Percentiles rank a stretch among this genome's conserved stretches.
Evolutionary conservation across 2,329 filamentous ascomycete genomes (phyloP).

Genomic region (Colletotrichum cuscutae): DNA sequence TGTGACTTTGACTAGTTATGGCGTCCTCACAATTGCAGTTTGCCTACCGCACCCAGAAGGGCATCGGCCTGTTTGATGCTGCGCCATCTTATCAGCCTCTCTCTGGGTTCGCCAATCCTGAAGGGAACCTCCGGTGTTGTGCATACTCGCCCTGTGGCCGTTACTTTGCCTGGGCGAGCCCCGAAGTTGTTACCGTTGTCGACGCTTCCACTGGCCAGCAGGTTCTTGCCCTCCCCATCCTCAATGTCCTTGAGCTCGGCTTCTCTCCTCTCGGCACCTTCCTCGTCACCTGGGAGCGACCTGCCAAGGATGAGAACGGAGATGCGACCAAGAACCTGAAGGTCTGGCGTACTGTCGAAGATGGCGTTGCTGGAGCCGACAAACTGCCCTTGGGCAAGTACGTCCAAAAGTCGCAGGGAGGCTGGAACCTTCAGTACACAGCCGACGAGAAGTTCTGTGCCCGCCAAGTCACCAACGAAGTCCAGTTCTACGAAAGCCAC

Average conservation of each 20-base stretch:
- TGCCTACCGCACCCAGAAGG: slow-evolving; percentile 97
- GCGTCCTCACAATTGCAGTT: slow-evolving; percentile 91
- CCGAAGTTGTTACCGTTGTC: slow-evolving; percentile 85
- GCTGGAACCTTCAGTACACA: slow-evolving; percentile 98
- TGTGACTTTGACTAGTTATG: slow-evolving; percentile 96
- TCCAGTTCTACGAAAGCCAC: slow-evolving; percentile 94
- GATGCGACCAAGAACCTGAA: slow-evolving; percentile 97
- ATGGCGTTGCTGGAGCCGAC: slow-evolving; percentile 67
- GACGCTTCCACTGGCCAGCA: slow-evolving; percentile 82
- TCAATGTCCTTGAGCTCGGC: slow-evolving; percentile 91
- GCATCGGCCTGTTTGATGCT: slow-evolving; percentile 92
- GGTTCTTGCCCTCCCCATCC: slow-evolving; percentile 78
- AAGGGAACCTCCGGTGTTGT: slow-evolving; percentile 95
- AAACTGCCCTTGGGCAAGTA: slow-evolving; percentile 86
- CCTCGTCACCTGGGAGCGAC: slow-evolving; percentile 96
- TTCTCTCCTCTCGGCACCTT: slow-evolving; percentile 95
- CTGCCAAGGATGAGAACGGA: slow-evolving; percentile 90
- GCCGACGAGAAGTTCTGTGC: slow-evolving; percentile 93
- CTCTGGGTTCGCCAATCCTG: slow-evolving; percentile 84
- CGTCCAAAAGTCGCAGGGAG: slow-evolving; percentile 94
- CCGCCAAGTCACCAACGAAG: slow-evolving; percentile 93
- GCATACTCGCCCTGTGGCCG: slow-evolving; percentile 95
- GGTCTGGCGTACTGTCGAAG: slow-evolving; percentile 89
- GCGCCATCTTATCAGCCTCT: slow-evolving; percentile 88
- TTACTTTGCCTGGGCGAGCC: slow-evolving; percentile 95